phyloP scores from a whole-genome alignment of 257 asterid species.

The Fraxinus quadrangulata region DNA sequence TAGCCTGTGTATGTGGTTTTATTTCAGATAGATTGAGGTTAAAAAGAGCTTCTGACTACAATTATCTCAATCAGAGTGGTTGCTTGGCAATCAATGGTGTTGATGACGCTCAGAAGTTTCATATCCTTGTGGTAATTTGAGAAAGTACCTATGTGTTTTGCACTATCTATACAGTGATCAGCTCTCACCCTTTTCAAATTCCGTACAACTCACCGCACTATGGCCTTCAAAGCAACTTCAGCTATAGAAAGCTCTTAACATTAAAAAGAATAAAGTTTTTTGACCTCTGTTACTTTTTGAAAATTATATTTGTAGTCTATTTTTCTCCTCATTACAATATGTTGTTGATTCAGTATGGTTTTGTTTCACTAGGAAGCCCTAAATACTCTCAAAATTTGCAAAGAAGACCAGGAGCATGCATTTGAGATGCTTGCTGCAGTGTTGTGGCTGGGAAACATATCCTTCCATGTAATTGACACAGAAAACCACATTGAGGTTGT shows the following conservation, averaged over 20 bases:
- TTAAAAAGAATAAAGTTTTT: neutral
- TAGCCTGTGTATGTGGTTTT: conserved; percentile 25
- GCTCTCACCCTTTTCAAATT: conserved; percentile 2
- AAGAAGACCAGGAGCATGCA: conserved; percentile 71
- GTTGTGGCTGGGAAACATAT: conserved; percentile 93
- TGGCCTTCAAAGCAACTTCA: neutral
- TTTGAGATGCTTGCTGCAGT: conserved; percentile 91
- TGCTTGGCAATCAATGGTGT: conserved; percentile 63
- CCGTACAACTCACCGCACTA: neutral
- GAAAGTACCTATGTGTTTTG: neutral
- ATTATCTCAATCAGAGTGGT: conserved; percentile 75
- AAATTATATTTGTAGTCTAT: conserved; percentile 11
- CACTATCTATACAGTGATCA: neutral
- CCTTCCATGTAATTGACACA: conserved; percentile 64
- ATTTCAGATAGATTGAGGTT: conserved; percentile 71
- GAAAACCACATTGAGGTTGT: conserved; percentile 74
- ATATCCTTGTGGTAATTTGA: conserved; percentile 43
- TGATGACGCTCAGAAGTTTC: conserved; percentile 74
- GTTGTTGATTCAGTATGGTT: conserved; percentile 24
- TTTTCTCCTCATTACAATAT: conserved; percentile 24
- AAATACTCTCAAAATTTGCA: conserved; percentile 53
- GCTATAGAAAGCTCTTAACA: neutral
- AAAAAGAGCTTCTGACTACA: conserved; percentile 65
- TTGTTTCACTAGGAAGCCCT: conserved; percentile 70
- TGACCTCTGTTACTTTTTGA: neutral